phyloP scores from a whole-genome alignment of 768 basidiomycete genomes.

The Chalciporus pseudorubinellus region DNA sequence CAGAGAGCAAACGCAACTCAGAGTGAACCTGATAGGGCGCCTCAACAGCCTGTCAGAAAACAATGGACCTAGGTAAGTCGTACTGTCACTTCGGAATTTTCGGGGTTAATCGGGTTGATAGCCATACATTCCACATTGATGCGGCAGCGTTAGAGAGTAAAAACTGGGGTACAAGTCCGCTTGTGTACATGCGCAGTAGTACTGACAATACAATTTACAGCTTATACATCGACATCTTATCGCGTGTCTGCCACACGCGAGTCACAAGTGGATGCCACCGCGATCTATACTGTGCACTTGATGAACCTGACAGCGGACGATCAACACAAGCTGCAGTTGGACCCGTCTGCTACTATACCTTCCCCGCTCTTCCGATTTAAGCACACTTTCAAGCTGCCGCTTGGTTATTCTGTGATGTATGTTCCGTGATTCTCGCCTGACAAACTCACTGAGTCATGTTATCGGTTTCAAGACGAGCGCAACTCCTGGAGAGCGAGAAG shows the following conservation, averaged over 20 bases:
- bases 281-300: slow-evolving; percentile 21
- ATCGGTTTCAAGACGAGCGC: slow-evolving; percentile 29
- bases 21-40: neutral
- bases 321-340: slow-evolving; percentile 26
- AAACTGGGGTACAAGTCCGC: neutral
- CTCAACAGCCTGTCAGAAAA: neutral
- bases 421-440: neutral
- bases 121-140: slow-evolving; percentile 8
- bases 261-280: slow-evolving; percentile 14
- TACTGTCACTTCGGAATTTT: neutral
- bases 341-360: slow-evolving; percentile 18
- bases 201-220: neutral
- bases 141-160: neutral
- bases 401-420: slow-evolving; percentile 23
- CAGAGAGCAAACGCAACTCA: too few relatives aligned
- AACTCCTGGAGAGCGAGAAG: slow-evolving; percentile 41
- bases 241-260: neutral
- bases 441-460: neutral
- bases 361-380: slow-evolving; percentile 19
- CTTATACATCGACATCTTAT: neutral
- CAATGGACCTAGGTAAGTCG: neutral
- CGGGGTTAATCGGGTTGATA: neutral
- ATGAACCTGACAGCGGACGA: slow-evolving; percentile 31
- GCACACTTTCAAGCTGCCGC: slow-evolving; percentile 18
- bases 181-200: neutral